Evolutionary conservation across 2,329 filamentous ascomycete genomes (phyloP).

Genomic region (Coniochaeta sp.): DNA sequence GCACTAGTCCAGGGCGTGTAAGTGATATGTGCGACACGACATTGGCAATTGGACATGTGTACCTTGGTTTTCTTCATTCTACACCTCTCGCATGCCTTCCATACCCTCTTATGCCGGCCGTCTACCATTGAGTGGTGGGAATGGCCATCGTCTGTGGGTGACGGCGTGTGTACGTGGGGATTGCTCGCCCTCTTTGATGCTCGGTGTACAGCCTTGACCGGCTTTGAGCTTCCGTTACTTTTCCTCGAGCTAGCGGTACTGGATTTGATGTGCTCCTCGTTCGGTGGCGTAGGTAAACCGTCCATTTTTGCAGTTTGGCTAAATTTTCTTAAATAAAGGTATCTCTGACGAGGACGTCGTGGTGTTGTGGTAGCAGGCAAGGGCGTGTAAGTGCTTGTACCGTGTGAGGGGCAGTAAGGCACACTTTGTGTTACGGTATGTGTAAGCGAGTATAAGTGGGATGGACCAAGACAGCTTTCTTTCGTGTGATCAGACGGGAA

Average conservation of each 20-base stretch:
- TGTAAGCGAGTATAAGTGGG: conserved; percentile 1
- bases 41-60: conserved; percentile 7
- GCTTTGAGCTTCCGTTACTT: conserved; percentile 32
- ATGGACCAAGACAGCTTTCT: neutral
- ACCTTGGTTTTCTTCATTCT: conserved; percentile 67
- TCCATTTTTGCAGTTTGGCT: conserved; percentile 31
- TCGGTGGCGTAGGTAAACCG: conserved; percentile 45
- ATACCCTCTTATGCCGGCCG: conserved; percentile 55
- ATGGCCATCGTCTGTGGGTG: conserved; percentile 30
- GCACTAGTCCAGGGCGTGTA: conserved; percentile 36
- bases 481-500: neutral
- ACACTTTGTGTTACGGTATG: neutral
- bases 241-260: conserved; percentile 28
- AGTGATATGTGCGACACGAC: conserved; percentile 7
- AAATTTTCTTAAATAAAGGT: conserved; percentile 1
- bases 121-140: conserved; percentile 35
- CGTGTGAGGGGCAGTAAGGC: neutral
- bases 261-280: conserved; percentile 34
- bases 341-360: neutral
- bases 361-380: neutral
- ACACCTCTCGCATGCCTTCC: conserved; percentile 61
- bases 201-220: conserved; percentile 42
- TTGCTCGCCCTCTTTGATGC: conserved; percentile 40
- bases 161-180: conserved; percentile 22
- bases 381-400: neutral